Evolutionary conservation across 129 eudicot genomes (phyloP).

Genomic region (Escallonia herrerae): DNA sequence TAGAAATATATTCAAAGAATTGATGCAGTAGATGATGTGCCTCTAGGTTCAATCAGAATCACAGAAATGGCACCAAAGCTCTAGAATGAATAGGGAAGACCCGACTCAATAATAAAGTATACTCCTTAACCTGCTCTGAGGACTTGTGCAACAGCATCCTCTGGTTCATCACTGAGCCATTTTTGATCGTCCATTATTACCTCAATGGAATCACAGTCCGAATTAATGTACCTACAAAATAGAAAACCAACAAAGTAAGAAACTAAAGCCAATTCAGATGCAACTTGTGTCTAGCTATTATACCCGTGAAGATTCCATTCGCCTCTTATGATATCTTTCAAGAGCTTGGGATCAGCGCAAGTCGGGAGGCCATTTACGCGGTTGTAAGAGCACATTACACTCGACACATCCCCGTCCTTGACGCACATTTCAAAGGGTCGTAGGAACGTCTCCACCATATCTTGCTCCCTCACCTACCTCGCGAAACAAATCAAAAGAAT

Average conservation of each 20-base stretch:
- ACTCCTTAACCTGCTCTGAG: slow-evolving; percentile 18
- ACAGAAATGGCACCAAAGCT: background rate
- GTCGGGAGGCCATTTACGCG: slow-evolving; percentile 35
- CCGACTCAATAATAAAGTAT: background rate
- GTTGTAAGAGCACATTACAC: slow-evolving; percentile 56
- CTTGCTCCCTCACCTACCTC: slow-evolving; percentile 34
- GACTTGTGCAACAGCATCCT: slow-evolving; percentile 20
- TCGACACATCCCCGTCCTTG: slow-evolving; percentile 38
- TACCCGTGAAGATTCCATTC: slow-evolving; percentile 47
- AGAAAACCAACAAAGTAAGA: background rate
- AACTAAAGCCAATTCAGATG: background rate
- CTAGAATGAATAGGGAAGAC: background rate
- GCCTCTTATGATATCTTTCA: slow-evolving; percentile 30
- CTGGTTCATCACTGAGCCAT: slow-evolving; percentile 14
- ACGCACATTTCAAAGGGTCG: slow-evolving; percentile 47
- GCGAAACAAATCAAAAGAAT: background rate
- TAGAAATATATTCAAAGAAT: background rate
- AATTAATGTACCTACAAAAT: slow-evolving; percentile 32
- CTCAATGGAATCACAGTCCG: slow-evolving; percentile 48
- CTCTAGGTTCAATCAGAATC: background rate
- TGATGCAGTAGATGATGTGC: background rate
- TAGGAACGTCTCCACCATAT: slow-evolving; percentile 35
- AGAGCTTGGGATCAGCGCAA: slow-evolving; percentile 42
- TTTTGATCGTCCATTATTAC: slow-evolving; percentile 26
- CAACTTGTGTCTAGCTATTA: too few relatives aligned